A percentile compares a stretch with the other conserved stretches of the same genome.
Conservation (phyloP, 2,329 filamentous ascomycete species). For the Aspergillus terreus region DNA sequence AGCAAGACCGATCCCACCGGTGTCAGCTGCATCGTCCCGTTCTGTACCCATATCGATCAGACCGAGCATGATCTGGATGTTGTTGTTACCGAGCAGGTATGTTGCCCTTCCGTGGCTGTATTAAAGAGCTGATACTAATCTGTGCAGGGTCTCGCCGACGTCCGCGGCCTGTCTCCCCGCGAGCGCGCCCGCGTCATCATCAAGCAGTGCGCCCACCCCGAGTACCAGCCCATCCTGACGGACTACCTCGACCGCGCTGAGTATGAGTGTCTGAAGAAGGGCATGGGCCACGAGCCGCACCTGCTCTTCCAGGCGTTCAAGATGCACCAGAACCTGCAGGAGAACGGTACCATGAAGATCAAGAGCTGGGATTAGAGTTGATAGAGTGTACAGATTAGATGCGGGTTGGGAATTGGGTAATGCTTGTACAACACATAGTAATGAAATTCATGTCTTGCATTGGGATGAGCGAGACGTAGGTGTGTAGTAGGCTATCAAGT, state of each 20-base stretch:
- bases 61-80: slow-evolving; percentile 90
- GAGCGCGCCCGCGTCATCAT: slow-evolving; percentile 84
- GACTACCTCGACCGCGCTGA: slow-evolving; percentile 85
- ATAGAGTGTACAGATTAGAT: too few species aligned
- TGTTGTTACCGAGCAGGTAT: slow-evolving; percentile 65
- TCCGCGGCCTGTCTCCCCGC: slow-evolving; percentile 72
- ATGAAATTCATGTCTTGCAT: too few species aligned
- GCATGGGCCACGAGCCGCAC: slow-evolving; percentile 87
- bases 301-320: slow-evolving; percentile 82
- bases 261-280: slow-evolving; percentile 78
- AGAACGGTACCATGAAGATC: slow-evolving; percentile 88
- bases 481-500: background rate
- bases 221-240: slow-evolving; percentile 75
- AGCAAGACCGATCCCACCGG: slow-evolving; percentile 79
- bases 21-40: slow-evolving; percentile 84
- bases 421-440: too few species aligned
- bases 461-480: too few species aligned
- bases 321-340: slow-evolving; percentile 77
- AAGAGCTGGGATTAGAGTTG: slow-evolving; percentile 54
- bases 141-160: slow-evolving; percentile 72
- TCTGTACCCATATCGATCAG: slow-evolving; percentile 89
- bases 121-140: background rate
- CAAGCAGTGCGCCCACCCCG: slow-evolving; percentile 78
- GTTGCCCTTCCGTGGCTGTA: background rate
- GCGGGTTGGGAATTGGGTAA: too few species aligned